Conservation (phyloP, 2,329 filamentous ascomycete species). For the Immersiporthe knoxdaviesiana region DNA sequence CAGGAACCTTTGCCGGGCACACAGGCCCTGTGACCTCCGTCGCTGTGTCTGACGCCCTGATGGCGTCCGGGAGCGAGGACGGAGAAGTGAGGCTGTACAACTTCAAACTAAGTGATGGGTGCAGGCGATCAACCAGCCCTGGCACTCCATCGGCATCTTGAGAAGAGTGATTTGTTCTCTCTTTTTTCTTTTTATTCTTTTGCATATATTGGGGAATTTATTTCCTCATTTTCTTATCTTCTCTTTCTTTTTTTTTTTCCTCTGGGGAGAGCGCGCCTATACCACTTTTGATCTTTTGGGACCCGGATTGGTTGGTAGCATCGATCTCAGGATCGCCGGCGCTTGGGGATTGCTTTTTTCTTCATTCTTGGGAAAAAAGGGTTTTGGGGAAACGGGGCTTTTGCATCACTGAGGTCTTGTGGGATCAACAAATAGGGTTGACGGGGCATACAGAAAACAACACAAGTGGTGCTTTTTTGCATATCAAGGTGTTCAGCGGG, state of each 20-base stretch:
- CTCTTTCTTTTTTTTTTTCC: neutral
- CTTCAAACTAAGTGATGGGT: conserved; percentile 53
- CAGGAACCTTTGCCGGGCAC: conserved; percentile 90
- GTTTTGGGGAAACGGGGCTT: neutral
- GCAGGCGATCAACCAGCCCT: conserved; percentile 28
- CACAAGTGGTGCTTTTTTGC: neutral
- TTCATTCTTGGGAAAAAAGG: neutral
- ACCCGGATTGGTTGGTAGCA: neutral
- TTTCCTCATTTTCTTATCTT: neutral
- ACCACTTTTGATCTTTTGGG: conserved; percentile 21
- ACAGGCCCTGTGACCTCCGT: conserved; percentile 91
- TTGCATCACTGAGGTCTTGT: neutral
- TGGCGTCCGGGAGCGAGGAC: conserved; percentile 93
- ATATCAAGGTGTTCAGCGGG: conserved; percentile 6
- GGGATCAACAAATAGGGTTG: neutral
- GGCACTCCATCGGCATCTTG: conserved; percentile 15
- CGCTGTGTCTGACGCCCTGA: conserved; percentile 82
- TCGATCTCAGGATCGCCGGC: conserved; percentile 19
- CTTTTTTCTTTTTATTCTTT: too few species aligned
- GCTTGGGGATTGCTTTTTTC: neutral
- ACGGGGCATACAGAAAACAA: conserved; percentile 1
- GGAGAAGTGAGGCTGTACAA: conserved; percentile 86
- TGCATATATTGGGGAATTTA: neutral
- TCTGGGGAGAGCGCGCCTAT: conserved; percentile 15
- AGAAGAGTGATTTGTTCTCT: neutral